These are phyloP conservation scores for Tritrichomonas foetus DNA, from an alignment of 208 protist species.

Conservation along the genomic window DNA sequence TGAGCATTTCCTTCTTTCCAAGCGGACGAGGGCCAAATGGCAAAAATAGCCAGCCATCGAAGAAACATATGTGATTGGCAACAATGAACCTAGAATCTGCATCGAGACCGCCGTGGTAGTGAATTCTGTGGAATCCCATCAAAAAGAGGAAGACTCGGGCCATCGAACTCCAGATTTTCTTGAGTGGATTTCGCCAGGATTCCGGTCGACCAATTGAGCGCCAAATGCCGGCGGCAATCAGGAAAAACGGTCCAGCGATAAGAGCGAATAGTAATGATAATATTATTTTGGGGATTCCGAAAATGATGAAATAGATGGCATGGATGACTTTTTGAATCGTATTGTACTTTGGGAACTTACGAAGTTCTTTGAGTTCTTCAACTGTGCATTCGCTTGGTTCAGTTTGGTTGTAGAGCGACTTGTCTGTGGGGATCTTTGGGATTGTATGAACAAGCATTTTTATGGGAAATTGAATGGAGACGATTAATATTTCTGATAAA, in stretches of 20 bases:
- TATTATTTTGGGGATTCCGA: background rate
- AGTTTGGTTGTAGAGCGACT: background rate
- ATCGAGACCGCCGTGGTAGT: background rate
- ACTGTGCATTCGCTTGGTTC: background rate
- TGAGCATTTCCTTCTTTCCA: constrained; percentile 1
- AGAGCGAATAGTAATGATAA: background rate
- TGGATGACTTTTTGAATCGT: background rate
- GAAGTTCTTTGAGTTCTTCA: background rate
- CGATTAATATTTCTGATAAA: no score
- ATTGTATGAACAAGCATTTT: no score
- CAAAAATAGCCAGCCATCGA: constrained; percentile 3
- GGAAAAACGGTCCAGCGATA: background rate
- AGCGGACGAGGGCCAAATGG: background rate
- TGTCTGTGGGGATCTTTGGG: no score
- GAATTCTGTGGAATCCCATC: background rate
- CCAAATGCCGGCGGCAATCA: background rate
- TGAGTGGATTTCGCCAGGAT: background rate
- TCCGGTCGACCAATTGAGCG: background rate
- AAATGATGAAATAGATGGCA: background rate
- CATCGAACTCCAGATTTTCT: background rate
- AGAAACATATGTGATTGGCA: background rate
- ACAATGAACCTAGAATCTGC: background rate
- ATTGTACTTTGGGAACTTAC: background rate
- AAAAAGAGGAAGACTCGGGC: background rate
- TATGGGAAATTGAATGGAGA: no score